phyloP scores from a whole-genome alignment of 768 basidiomycete species.

The Leucosporidium yakuticum region DNA sequence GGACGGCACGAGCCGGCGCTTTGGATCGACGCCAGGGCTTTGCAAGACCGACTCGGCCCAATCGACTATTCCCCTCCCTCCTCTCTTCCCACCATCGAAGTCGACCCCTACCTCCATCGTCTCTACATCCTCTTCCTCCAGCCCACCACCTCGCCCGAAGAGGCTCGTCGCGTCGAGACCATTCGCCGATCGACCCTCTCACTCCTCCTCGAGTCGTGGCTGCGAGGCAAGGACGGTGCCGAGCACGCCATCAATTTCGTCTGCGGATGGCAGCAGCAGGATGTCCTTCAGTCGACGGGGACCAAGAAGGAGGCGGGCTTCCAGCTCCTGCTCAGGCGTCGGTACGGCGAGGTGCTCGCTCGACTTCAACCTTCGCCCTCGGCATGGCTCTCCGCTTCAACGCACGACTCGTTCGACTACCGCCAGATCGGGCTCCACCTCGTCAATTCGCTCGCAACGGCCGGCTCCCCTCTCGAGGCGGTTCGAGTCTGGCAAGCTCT shows the following conservation, averaged over 20 bases:
- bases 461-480: constrained; percentile 4
- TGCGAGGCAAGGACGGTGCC: not conserved
- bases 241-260: constrained; percentile 16
- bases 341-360: constrained; percentile 16
- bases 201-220: constrained; percentile 15
- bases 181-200: not conserved
- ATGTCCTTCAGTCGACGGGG: no score
- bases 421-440: not conserved
- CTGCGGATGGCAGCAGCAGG: not conserved
- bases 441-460: constrained; percentile 1
- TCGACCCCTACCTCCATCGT: not conserved
- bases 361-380: constrained; percentile 8
- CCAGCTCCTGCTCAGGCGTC: constrained; percentile 1
- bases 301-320: not conserved
- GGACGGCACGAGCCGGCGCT: no score
- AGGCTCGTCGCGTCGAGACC: not conserved
- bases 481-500: not conserved
- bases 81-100: not conserved
- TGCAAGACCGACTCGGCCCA: not conserved
- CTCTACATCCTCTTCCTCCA: not conserved
- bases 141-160: not conserved
- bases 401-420: not conserved
- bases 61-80: not conserved
- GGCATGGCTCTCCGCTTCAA: not conserved
- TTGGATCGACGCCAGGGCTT: not conserved